A percentile compares a stretch with the other conserved stretches of the same genome.
These are phyloP conservation scores for Alternaria triticimaculans DNA, from an alignment of 2,329 filamentous ascomycete genomes.

Conservation along the genomic window DNA sequence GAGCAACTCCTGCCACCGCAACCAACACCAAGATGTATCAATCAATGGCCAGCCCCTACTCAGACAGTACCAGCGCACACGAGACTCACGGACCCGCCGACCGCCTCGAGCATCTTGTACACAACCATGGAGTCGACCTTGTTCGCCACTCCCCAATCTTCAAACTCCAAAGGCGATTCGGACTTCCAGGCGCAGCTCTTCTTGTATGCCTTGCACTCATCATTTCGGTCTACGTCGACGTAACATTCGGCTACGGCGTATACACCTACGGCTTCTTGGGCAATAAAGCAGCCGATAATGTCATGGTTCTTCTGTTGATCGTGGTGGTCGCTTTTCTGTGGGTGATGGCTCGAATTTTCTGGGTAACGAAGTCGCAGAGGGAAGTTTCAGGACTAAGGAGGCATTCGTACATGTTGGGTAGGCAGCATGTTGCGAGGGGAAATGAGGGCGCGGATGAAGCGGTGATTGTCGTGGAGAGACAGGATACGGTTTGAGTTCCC, in stretches of 20 bases:
- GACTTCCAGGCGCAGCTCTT: not conserved
- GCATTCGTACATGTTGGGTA: not conserved
- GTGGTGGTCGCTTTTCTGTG: not conserved
- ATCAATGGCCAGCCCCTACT: not conserved
- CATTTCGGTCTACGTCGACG: not conserved
- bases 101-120: not conserved
- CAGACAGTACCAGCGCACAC: not conserved
- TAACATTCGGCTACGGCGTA: not conserved
- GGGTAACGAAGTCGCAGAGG: not conserved
- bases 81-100: not conserved
- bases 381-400: not conserved
- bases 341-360: not conserved
- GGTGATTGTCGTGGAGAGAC: not conserved
- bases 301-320: not conserved
- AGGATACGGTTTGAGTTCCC: not conserved
- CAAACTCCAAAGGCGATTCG: not conserved
- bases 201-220: not conserved
- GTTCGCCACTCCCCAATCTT: not conserved
- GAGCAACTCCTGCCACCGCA: not conserved
- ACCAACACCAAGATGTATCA: not conserved
- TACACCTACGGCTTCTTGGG: not conserved
- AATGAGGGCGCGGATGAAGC: not conserved
- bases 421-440: not conserved
- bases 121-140: not conserved
- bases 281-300: not conserved